Base-by-base conservation (phyloP, 2,329 filamentous ascomycete species). In the Periconia macrospinosa region DNA sequence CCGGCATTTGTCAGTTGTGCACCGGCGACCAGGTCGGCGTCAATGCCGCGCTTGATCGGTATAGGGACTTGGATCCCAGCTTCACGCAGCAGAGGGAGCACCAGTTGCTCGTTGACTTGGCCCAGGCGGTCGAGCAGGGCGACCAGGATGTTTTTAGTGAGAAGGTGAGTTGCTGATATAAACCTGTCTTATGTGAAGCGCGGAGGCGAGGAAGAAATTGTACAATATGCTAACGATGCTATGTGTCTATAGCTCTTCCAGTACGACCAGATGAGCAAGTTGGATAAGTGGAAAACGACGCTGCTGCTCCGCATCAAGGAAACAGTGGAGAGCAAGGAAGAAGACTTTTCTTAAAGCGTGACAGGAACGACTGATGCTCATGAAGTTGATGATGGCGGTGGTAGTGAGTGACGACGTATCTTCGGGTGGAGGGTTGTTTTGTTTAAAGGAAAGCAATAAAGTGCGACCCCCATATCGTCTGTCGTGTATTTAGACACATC, bases 271-370 rank as follows among this genome's bases (percentile, higher is more conserved):
- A 82, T 96, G 78, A 94, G 87, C 78, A 94, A 94, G 81, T 78
- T 97, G 68, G 92, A 97, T 72, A 94, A 93, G 79, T 97, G 93
- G 93, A 96, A 97, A 88, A 96, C 90, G 47, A 90, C 88, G 30
- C 79, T 96, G 53, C 75, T 96, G 58, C 78, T 96, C 68, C 84
- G 86, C 63, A 83, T 97, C 67, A 97, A 97, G 86, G 87, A 87
- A 66, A 81, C 81, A 50, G 95, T 96, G 65, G 88, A 93, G 76
- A 82, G 86, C 69, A 79, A 81, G 59, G 84, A 80, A 41, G 86
- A 89, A 60, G 86, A 89, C 66, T 89, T 89, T 66, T 87, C 86
- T 57, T 89, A 75, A 30, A 20, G 17, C 23, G 23, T 27, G 23
- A n/a, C n/a, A n/a, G n/a, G n/a, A n/a, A n/a, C n/a, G n/a, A n/a